These are phyloP conservation scores for Mortierella sp. DNA, from an alignment of 371 early-diverging fungal genomes.

Conservation along the genomic window DNA sequence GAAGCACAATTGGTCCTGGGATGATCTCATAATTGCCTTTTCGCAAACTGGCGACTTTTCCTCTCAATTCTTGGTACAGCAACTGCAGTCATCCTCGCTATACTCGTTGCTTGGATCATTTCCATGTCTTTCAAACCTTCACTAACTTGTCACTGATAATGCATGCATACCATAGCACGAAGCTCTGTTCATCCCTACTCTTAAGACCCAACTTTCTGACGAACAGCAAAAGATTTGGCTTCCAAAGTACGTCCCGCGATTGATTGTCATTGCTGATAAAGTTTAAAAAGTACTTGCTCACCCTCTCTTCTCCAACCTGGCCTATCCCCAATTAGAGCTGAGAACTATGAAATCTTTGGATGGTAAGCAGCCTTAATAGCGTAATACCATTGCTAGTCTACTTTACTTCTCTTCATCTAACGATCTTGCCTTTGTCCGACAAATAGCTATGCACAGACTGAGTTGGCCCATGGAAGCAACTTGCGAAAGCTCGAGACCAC, in stretches of 20 bases:
- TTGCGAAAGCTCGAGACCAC: conserved; percentile 93
- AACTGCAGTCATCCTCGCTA: not conserved
- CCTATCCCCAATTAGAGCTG: conserved; percentile 58
- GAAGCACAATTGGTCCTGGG: conserved; percentile 35
- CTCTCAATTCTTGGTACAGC: conserved; percentile 47
- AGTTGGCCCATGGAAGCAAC: conserved; percentile 84
- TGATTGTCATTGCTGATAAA: not conserved
- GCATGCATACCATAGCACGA: conserved; percentile 54
- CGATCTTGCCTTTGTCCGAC: not conserved
- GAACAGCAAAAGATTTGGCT: conserved; percentile 85
- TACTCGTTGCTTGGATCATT: too few species aligned
- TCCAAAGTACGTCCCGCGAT: conserved; percentile 56
- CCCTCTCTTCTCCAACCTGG: not conserved
- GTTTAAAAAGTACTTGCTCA: not conserved
- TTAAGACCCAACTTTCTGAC: conserved; percentile 77
- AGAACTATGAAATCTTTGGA: conserved; percentile 82
- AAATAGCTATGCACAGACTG: conserved; percentile 72
- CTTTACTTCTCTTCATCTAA: not conserved
- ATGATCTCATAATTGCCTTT: conserved; percentile 43
- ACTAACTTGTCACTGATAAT: not conserved
- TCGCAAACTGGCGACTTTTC: conserved; percentile 34
- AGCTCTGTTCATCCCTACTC: conserved; percentile 83
- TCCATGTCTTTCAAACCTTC: too few species aligned
- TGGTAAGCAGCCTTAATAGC: conserved; percentile 57
- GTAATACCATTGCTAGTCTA: not conserved